Conservation (phyloP, 306 rosid species). For the Ormosia semicastrata region DNA sequence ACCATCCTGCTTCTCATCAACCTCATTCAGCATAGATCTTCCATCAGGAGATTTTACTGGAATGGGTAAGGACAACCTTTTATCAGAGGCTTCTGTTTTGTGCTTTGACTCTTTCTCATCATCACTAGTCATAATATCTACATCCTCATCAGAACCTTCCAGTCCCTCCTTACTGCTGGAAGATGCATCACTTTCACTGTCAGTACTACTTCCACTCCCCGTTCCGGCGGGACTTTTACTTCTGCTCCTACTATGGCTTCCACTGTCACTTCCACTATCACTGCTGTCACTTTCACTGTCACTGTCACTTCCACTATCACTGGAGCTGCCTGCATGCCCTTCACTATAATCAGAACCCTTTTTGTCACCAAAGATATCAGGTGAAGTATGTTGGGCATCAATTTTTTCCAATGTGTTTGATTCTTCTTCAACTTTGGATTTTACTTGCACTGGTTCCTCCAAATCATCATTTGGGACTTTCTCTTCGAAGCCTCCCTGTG, state of each 20-base stretch:
- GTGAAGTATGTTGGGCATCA: slow-evolving; percentile 59
- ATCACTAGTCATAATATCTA: slow-evolving; percentile 95
- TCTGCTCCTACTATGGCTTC: slow-evolving; percentile 80
- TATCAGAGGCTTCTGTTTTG: slow-evolving; percentile 55
- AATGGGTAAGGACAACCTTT: slow-evolving; percentile 42
- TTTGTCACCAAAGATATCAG: slow-evolving; percentile 58
- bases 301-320: slow-evolving; percentile 85
- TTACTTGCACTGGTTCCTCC: slow-evolving; percentile 47
- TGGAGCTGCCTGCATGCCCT: slow-evolving; percentile 72
- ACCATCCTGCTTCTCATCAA: slow-evolving; percentile 69
- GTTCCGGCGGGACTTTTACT: slow-evolving; percentile 75
- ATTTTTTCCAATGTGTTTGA: slow-evolving; percentile 47
- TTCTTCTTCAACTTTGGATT: slow-evolving; percentile 54
- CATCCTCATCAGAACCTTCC: slow-evolving; percentile 89
- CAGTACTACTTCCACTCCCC: slow-evolving; percentile 86
- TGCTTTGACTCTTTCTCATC: slow-evolving; percentile 83
- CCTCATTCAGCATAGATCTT: slow-evolving; percentile 44
- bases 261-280: slow-evolving; percentile 85
- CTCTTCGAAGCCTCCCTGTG: slow-evolving; percentile 53
- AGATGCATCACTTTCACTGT: slow-evolving; percentile 91
- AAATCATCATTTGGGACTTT: slow-evolving; percentile 42
- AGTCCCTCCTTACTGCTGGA: slow-evolving; percentile 73
- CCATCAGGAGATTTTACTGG: slow-evolving; percentile 60
- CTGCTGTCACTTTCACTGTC: slow-evolving; percentile 92
- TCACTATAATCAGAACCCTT: slow-evolving; percentile 68